Evolutionary conservation across 352 stramenopile species (phyloP).

Genomic region (Elongisporangium senticosum): DNA sequence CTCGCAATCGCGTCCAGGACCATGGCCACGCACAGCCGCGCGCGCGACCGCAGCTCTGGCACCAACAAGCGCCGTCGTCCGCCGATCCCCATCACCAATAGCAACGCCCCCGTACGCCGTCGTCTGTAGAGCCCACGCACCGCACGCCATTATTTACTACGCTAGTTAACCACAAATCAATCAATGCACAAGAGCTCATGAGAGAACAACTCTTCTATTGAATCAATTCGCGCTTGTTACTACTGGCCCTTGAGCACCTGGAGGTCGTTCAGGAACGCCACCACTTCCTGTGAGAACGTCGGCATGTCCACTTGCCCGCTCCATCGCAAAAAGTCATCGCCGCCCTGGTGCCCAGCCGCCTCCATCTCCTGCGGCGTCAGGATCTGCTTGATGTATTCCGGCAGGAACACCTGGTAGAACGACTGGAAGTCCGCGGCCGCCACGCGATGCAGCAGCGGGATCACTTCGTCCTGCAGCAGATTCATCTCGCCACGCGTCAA

Average conservation of each 20-base stretch:
- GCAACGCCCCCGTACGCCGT: no score
- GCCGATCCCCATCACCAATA: no score
- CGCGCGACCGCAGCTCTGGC: no score
- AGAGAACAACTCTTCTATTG: neutral
- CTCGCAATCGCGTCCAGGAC: no score
- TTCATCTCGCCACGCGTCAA: slow-evolving; percentile 77
- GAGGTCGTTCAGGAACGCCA: slow-evolving; percentile 71
- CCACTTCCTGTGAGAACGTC: slow-evolving; percentile 66
- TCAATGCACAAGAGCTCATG: no score
- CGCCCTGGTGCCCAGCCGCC: slow-evolving; percentile 39
- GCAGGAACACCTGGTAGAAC: slow-evolving; percentile 71
- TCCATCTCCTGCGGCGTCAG: slow-evolving; percentile 46
- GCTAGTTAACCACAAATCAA: no score
- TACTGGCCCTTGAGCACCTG: slow-evolving; percentile 68
- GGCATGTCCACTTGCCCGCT: slow-evolving; percentile 69
- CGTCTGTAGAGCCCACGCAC: no score
- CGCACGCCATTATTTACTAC: no score
- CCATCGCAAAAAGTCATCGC: slow-evolving; percentile 56
- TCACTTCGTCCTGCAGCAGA: slow-evolving; percentile 70
- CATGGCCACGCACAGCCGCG: no score
- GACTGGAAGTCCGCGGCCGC: slow-evolving; percentile 66
- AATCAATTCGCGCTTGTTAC: no score
- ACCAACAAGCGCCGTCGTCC: no score
- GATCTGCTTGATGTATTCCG: slow-evolving; percentile 58
- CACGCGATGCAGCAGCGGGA: slow-evolving; percentile 62